Percentiles rank a stretch among this genome's conserved stretches.
These are phyloP conservation scores for Clonostachys rhizophaga DNA, from an alignment of 2,329 filamentous ascomycete genomes.

Conservation along the genomic window DNA sequence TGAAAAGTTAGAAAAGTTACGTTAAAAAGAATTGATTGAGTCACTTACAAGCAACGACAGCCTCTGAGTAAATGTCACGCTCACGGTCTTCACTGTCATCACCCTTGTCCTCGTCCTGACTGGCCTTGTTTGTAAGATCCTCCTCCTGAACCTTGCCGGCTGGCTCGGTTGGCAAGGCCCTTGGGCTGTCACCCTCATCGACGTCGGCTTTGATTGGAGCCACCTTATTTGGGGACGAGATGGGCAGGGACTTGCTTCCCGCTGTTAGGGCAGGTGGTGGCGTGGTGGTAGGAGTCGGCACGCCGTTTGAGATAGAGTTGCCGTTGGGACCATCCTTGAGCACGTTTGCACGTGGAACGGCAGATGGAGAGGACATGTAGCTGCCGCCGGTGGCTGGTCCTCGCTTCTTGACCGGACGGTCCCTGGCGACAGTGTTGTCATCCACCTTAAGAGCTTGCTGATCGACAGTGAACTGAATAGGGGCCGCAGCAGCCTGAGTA, in stretches of 20 bases:
- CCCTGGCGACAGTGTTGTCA: conserved; percentile 72
- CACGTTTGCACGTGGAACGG: conserved; percentile 64
- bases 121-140: conserved; percentile 51
- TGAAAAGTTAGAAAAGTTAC: conserved; percentile 19
- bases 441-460: conserved; percentile 88
- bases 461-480: conserved; percentile 98
- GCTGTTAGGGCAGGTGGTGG: conserved; percentile 44
- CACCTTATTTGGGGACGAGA: conserved; percentile 55
- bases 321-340: conserved; percentile 38
- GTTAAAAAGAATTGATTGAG: not conserved
- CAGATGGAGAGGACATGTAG: conserved; percentile 52
- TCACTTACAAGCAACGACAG: conserved; percentile 77
- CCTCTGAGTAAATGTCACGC: conserved; percentile 91
- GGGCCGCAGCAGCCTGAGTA: conserved; percentile 92
- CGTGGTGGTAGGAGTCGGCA: conserved; percentile 65
- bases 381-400: conserved; percentile 48
- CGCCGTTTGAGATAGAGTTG: conserved; percentile 44
- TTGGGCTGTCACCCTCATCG: conserved; percentile 74
- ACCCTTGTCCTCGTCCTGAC: conserved; percentile 70
- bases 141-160: conserved; percentile 57
- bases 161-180: conserved; percentile 71
- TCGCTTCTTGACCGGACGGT: conserved; percentile 65
- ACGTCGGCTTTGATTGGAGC: conserved; percentile 72
- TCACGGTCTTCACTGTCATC: conserved; percentile 71
- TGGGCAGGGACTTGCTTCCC: conserved; percentile 33